phyloP scores from a whole-genome alignment of 495 filamentous ascomycete genomes.

The Penicillium canariense region DNA sequence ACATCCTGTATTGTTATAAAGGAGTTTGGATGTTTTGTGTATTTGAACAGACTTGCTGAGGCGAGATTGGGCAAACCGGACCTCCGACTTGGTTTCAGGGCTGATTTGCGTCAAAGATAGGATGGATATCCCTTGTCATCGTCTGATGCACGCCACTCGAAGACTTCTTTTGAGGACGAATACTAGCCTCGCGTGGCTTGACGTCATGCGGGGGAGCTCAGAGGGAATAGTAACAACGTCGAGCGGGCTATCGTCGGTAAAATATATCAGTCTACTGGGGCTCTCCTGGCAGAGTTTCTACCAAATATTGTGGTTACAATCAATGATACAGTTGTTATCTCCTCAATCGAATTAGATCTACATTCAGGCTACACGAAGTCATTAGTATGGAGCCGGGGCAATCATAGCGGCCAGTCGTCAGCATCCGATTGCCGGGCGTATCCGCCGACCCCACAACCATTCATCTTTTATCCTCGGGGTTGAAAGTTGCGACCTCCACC shows the following conservation, averaged over 20 bases:
- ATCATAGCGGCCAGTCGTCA: slow-evolving; percentile 14
- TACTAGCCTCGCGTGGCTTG: neutral
- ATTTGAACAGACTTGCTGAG: neutral
- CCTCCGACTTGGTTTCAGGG: no score
- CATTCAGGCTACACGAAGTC: no score
- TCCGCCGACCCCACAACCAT: slow-evolving; percentile 10
- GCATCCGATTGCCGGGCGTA: slow-evolving; percentile 19
- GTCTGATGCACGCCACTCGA: neutral
- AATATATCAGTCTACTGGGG: no score
- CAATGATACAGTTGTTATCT: no score
- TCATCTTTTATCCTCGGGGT: neutral
- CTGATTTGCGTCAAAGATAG: neutral
- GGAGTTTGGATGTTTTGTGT: neutral
- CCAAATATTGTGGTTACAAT: no score
- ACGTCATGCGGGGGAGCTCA: neutral
- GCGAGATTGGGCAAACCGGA: neutral
- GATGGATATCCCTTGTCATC: neutral
- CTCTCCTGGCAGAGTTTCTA: no score
- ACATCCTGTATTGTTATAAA: neutral
- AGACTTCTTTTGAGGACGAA: neutral
- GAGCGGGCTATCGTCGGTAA: no score
- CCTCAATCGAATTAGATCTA: neutral
- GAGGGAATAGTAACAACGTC: no score
- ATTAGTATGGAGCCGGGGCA: no score
- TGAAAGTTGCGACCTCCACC: slow-evolving; percentile 1